These are phyloP conservation scores for Pseudopithomyces maydicus DNA, from an alignment of 2,329 filamentous ascomycete species.

Conservation along the genomic window DNA sequence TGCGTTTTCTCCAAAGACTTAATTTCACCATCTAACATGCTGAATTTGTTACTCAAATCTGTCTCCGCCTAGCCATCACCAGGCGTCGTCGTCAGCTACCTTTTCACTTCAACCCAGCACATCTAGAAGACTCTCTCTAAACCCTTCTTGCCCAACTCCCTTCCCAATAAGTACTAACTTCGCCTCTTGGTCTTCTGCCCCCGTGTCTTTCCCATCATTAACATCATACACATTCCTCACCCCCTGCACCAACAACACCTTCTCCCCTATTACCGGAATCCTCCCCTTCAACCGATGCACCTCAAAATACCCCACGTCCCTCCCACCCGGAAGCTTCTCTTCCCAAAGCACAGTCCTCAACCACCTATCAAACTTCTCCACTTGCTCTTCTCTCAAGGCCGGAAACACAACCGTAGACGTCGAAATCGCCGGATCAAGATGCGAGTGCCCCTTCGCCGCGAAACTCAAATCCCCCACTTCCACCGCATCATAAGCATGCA, in stretches of 20 bases:
- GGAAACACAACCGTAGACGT: constrained; percentile 76
- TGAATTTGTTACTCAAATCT: no score
- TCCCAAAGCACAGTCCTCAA: constrained; percentile 87
- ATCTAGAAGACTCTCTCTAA: constrained; percentile 18
- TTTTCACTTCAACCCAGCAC: background rate
- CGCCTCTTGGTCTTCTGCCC: constrained; percentile 9
- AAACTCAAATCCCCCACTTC: constrained; percentile 68
- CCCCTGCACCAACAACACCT: constrained; percentile 80
- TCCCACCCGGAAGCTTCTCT: constrained; percentile 57
- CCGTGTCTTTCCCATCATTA: constrained; percentile 58
- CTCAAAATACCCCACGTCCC: constrained; percentile 61
- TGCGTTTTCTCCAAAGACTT: no score
- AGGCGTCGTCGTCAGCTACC: no score
- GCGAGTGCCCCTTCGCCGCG: constrained; percentile 79
- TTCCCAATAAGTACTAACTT: constrained; percentile 42
- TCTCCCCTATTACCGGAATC: constrained; percentile 67
- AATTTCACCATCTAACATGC: no score
- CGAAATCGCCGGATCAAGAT: constrained; percentile 87
- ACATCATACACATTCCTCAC: constrained; percentile 95
- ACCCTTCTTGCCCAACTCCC: constrained; percentile 29
- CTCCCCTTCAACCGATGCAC: constrained; percentile 89
- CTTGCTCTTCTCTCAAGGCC: constrained; percentile 59
- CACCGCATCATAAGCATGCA: constrained; percentile 91
- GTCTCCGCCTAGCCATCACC: no score
- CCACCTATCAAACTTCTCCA: constrained; percentile 77